phyloP scores from a whole-genome alignment of 106 monocot species.

The Chionographis japonica region DNA sequence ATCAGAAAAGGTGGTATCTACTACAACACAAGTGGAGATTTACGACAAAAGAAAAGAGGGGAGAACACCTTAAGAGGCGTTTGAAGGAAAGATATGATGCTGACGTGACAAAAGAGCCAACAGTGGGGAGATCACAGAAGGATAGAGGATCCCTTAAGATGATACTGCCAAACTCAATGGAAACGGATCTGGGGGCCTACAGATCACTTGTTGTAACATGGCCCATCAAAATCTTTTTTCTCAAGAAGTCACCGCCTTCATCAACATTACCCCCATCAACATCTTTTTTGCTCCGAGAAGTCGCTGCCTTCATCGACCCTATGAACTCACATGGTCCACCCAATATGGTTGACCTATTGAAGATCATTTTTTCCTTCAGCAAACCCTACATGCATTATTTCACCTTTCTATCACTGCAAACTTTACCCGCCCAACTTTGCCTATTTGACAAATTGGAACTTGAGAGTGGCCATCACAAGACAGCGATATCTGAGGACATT shows the following conservation, averaged over 20 bases:
- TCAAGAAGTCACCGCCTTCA: too few relatives aligned
- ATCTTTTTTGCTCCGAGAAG: background rate
- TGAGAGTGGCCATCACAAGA: background rate
- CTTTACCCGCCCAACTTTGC: background rate
- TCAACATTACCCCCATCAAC: too few relatives aligned
- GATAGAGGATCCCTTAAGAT: background rate
- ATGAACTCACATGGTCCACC: conserved; percentile 8
- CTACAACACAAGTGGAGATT: too few relatives aligned
- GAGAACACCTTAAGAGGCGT: background rate
- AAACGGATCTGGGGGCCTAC: conserved; percentile 8
- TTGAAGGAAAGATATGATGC: background rate
- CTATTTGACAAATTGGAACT: background rate
- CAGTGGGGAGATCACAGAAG: background rate
- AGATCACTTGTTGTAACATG: conserved; percentile 1
- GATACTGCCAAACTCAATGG: background rate
- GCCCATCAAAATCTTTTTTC: conserved; percentile 7
- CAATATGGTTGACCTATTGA: conserved; percentile 2
- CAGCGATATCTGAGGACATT: too few relatives aligned
- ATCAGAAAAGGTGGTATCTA: too few relatives aligned
- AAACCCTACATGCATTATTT: background rate
- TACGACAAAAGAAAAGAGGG: too few relatives aligned
- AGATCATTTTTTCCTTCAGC: background rate
- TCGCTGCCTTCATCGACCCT: conserved; percentile 4
- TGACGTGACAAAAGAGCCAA: conserved; percentile 1
- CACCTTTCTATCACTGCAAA: conserved; percentile 1